Base-by-base conservation (phyloP, 2,329 filamentous ascomycete genomes). In the Venturia pyrina region DNA sequence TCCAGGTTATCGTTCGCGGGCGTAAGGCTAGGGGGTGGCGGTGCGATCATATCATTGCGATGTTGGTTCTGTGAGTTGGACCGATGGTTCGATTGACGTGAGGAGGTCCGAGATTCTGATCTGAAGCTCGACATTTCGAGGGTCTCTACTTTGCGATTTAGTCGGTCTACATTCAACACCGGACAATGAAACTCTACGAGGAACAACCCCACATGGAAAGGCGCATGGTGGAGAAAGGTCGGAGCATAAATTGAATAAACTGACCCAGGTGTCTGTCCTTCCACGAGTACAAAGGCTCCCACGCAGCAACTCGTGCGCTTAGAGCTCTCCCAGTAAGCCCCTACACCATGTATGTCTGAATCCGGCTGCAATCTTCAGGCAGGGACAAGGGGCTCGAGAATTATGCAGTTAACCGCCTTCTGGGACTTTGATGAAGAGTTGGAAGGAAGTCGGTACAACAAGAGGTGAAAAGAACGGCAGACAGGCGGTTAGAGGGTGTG, bases 1-100 rank as follows among this genome's bases (percentile, higher is more conserved):
- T 95, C 89, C 71, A 97, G 91, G 68, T 87, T 78, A 68, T 74
- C 72, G 70, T 76, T 78, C 48, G 79, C 76, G 5, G 79, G 78
- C 6, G 79, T 80, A 62, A 79, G 72, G 64, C 75, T 76, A 11
- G 76, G 75, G 66, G 41, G 48, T 53, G 67, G 46, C 61, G 60
- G 65, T 60, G 67, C 62, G 50, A 73, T 72, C 62, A 65, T 37
- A 41, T 64, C 62, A 44, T 43, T 24, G n/a, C 44, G 48, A 48
- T 53, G 43, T 64, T 48, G 44, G 24, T 64, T 56, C 43, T 53
- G 62, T 15, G 62, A 64, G 28, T 48, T 41, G 41, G 48, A 56
- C 32, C 53, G 53, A 32, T 37, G 37, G 32, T 59, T 59, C 53
- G 53, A 59, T 59, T 59, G 53, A 19, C 53, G 53, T 59, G 53